Conservation (phyloP, 257 asterid species). For the Nicotiana benthamiana region DNA sequence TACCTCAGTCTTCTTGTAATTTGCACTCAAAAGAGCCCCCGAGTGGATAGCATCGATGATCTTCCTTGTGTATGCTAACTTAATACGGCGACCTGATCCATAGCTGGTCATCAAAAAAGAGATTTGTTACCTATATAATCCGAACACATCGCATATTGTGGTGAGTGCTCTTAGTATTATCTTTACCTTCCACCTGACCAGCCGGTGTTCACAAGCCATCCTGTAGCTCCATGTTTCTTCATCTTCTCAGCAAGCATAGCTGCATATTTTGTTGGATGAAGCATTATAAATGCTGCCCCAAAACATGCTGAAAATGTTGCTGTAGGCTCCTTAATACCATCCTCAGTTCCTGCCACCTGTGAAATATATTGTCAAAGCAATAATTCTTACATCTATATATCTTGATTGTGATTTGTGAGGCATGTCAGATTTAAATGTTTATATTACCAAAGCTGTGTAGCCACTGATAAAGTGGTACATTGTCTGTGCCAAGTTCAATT, state of each 20-base stretch:
- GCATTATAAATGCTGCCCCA: constrained; percentile 95
- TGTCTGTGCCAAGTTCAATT: constrained; percentile 70
- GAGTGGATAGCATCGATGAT: constrained; percentile 88
- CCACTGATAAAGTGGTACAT: constrained; percentile 98
- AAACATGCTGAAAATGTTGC: constrained; percentile 95
- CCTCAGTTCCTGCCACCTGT: constrained; percentile 98
- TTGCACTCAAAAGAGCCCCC: constrained; percentile 52
- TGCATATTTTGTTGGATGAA: constrained; percentile 84
- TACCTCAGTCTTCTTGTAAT: constrained; percentile 62
- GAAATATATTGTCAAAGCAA: background rate
- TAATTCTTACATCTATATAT: background rate
- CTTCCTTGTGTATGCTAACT: constrained; percentile 79
- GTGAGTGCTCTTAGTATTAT: background rate
- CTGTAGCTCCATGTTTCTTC: constrained; percentile 81
- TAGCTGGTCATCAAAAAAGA: constrained; percentile 36
- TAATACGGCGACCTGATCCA: constrained; percentile 74
- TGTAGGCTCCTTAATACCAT: constrained; percentile 88
- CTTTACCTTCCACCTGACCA: constrained; percentile 93
- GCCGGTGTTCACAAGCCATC: constrained; percentile 94
- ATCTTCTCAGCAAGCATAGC: constrained; percentile 88
- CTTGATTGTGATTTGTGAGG: background rate
- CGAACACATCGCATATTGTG: background rate
- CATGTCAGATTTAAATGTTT: background rate
- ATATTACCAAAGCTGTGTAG: constrained; percentile 76
- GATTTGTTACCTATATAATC: background rate